Conservation (phyloP, 352 stramenopile genomes). For the Globisporangium radiosum region DNA sequence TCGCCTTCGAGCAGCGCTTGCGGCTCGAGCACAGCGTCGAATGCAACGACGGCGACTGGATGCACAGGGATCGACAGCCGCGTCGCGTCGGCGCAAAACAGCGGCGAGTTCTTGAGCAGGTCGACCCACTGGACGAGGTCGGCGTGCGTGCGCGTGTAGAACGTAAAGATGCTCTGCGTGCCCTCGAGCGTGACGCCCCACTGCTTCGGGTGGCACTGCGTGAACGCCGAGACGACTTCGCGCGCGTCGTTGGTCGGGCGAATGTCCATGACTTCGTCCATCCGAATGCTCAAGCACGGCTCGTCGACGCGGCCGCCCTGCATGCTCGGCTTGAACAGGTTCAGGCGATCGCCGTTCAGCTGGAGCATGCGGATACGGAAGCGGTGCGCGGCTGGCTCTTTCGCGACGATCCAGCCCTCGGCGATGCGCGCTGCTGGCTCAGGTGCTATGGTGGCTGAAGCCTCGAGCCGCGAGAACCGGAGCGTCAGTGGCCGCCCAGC, state of each 20-base stretch:
- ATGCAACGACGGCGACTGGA: slow-evolving; percentile 69
- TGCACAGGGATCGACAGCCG: slow-evolving; percentile 78
- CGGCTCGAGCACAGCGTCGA: slow-evolving; percentile 57
- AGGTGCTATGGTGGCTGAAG: slow-evolving; percentile 13
- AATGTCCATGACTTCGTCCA: slow-evolving; percentile 83
- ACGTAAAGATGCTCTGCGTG: slow-evolving; percentile 79
- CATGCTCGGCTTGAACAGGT: slow-evolving; percentile 83
- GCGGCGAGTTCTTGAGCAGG: slow-evolving; percentile 80
- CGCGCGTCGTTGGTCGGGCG: slow-evolving; percentile 75
- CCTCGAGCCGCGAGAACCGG: slow-evolving; percentile 73
- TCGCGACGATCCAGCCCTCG: slow-evolving; percentile 82
- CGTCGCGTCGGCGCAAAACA: slow-evolving; percentile 50
- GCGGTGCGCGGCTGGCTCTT: slow-evolving; percentile 64
- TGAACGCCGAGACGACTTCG: slow-evolving; percentile 69
- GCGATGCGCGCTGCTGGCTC: slow-evolving; percentile 43
- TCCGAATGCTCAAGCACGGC: slow-evolving; percentile 61
- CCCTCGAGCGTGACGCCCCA: slow-evolving; percentile 82
- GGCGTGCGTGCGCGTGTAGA: slow-evolving; percentile 69
- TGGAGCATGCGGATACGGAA: slow-evolving; percentile 84
- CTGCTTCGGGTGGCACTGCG: slow-evolving; percentile 81
- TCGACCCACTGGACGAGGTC: slow-evolving; percentile 85
- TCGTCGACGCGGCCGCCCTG: slow-evolving; percentile 64
- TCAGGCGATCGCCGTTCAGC: slow-evolving; percentile 67
- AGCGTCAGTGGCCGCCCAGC: slow-evolving; percentile 69
- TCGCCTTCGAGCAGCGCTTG: slow-evolving; percentile 64